Base-by-base conservation (phyloP, 2,329 filamentous ascomycete genomes). In the Cytospora leucostoma region DNA sequence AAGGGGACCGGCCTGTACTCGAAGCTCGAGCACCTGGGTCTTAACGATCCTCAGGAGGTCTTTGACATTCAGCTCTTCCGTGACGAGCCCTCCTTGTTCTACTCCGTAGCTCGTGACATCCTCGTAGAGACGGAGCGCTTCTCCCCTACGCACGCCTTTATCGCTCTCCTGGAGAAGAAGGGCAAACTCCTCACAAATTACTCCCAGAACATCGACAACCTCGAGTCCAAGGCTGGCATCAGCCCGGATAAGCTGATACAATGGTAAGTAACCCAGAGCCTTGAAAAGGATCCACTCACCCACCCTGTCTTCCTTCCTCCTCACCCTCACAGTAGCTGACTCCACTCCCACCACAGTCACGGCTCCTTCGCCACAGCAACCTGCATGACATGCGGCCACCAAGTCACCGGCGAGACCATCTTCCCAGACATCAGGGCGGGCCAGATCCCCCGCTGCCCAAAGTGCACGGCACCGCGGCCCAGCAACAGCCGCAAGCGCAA, bases 191-290 rank as follows among this genome's bases (percentile, higher is more conserved):
- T 97, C 65, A 98, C 93, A 50, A 97, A 98, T 78, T 99, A 97
- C 79, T 96, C 95, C 0, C 95, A 99, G 74, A 99, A 99, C 75
- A 98, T 99, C 72, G 95, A 99, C 80, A 97, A 97, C 70, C 87
- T 97, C 58, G 94, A 99, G 75, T 85, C 88, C 66, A 88, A 91
- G 71, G 94, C 94, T 0, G 95, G 95, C 27, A 91, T 99, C 65
- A 77, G 81, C 27, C 83, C 86, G 1, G 88, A 91, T 38, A 96
- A 95, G 72, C 83, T 98, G 19, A 89, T 99, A 34, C 94, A 99
- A 76, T 98, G 95, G 64, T 66, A 51, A 56, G 61, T 13, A 32
- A 17, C 44, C n/a, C 27, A 15, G n/a, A 34, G 8, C 21, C 21
- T 21, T 27, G 27, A 4, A 21, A 15, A 32, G 35, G 38, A 10